Evolutionary conservation across 495 filamentous ascomycete species (phyloP), one percentile per base, ranked within the genome.

Genomic region (Symbiotaphrina buchneri): DNA sequence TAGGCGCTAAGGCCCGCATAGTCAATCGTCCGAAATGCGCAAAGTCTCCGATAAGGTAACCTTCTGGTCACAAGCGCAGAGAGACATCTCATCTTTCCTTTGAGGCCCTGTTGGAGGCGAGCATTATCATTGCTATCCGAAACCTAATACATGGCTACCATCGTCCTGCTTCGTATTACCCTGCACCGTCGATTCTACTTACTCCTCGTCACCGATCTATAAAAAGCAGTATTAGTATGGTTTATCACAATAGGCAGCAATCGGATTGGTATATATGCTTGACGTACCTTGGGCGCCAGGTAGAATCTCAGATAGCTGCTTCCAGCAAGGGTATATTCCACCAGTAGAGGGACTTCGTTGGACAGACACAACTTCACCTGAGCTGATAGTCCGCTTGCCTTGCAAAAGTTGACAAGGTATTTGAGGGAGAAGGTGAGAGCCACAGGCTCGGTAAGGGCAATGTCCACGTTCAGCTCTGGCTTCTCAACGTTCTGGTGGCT

Each of bases 321-420:
- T 39, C 73, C 76, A 24, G 59, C 54, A 36, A 95, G 59, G 28
- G 54, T 61, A 45, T 94, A 99, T 56, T 95, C 85, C 14, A 99
- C 87, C 33, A 94, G 59, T 42, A 99, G 70, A 15, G 87, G 87
- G 25, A 99, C 84, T 56, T 99, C 87, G 50, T 81, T 83, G 28
- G 83, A 93, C 30, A 99, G 64, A 55, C 77, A 84, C 41, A 99
- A 68, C 50, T 74, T 84, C 44, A 99, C 87, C 31, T 66, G 64
- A 46, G 47, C 55, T 33, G 82, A 87, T 33, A 99, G 59, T 32
- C 72, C 70, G 46, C 75, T 74, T 22, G 87, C 87, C 63, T 99
- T 99, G 72, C 87, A 95, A 63, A 99, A 99, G 65, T 93, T 93
- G 67, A 90, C 81, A 4, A 99, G 71, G 58, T 99, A 99, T 56